Evolutionary conservation across 1,284 basidiomycete species (phyloP), one percentile per base, ranked within the genome.

Genomic region (Trichosporon asahii): DNA sequence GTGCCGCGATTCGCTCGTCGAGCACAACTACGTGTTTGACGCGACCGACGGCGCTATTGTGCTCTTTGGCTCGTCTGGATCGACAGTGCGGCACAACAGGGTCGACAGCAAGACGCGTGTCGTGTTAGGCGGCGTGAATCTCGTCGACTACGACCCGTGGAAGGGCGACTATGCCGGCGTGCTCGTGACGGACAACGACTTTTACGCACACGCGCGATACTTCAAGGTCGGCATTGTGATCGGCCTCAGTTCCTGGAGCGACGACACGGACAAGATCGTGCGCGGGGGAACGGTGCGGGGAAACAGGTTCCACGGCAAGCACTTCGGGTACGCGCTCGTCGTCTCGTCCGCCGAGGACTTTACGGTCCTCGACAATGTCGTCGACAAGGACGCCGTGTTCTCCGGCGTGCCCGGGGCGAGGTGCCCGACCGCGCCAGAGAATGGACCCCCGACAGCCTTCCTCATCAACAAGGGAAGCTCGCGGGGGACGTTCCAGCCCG

Each of bases 101-200:
- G 73, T 85, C 35, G 82, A 79, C 66, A 77, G 82, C 4, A 75
- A 79, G 3, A 81, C 81, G 0, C 72, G 84, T n/a, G 78, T 82
- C 31, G 76, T 84, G 15, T 73, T 84, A 4, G 84, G 84, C 67
- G 81, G 80, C 21, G 80, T 85, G 75, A 85, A 85, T 71, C 74
- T 85, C 44, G 84, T 84, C 66, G 84, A 85, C 70, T 82, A 80
- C 60, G 79, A 79, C n/a, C 84, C 84, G 0, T 85, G 81, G 80
- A 75, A 76, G 11, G 84, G 83, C 25, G 83, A 85, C 67, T 85
- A 84, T 73, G 77, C 76, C 5, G 64, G 67, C 29, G 80, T 81
- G n/a, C 69, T 64, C 3, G 83, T 85, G 0, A 76, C 80, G 57
- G 72, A 81, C 70, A 85, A 85, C 70, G 75, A 76, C 27, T 72